These are phyloP conservation scores for Agrocybe praecox DNA, from an alignment of 768 basidiomycete species.

Conservation along the genomic window DNA sequence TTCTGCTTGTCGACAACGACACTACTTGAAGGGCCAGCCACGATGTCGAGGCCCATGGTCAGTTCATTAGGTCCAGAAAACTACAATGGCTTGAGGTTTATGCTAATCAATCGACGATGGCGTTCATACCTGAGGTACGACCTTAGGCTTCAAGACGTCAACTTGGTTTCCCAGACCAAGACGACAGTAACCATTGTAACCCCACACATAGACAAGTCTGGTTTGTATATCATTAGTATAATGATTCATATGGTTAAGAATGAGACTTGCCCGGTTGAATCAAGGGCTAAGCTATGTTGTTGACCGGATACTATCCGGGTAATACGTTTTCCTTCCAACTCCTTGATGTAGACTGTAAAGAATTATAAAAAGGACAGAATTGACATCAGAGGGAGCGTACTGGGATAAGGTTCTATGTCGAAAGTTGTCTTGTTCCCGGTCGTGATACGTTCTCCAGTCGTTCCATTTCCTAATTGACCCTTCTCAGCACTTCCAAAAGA, in stretches of 20 bases:
- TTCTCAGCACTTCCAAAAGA: slow-evolving; percentile 91
- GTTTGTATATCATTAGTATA: background rate
- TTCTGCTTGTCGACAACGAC: slow-evolving; percentile 81
- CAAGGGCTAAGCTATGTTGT: slow-evolving; percentile 85
- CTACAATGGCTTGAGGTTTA: slow-evolving; percentile 35
- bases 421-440: slow-evolving; percentile 84
- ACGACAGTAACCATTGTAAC: slow-evolving; percentile 90
- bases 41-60: slow-evolving; percentile 64
- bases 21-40: slow-evolving; percentile 84
- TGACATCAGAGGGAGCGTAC: slow-evolving; percentile 37
- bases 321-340: slow-evolving; percentile 77
- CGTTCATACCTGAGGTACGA: slow-evolving; percentile 71
- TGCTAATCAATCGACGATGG: background rate
- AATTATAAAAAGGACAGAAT: background rate
- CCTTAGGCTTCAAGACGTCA: slow-evolving; percentile 77
- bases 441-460: slow-evolving; percentile 89
- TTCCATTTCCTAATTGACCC: slow-evolving; percentile 92
- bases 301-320: slow-evolving; percentile 83
- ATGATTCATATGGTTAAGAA: too few relatives aligned
- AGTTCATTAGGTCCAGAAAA: slow-evolving; percentile 73
- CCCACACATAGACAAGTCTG: slow-evolving; percentile 84
- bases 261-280: slow-evolving; percentile 70
- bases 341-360: slow-evolving; percentile 67
- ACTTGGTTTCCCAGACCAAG: slow-evolving; percentile 87
- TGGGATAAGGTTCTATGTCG: slow-evolving; percentile 73